These are phyloP conservation scores for Penicillium samsonianum DNA, from an alignment of 495 filamentous ascomycete species.

Conservation along the genomic window DNA sequence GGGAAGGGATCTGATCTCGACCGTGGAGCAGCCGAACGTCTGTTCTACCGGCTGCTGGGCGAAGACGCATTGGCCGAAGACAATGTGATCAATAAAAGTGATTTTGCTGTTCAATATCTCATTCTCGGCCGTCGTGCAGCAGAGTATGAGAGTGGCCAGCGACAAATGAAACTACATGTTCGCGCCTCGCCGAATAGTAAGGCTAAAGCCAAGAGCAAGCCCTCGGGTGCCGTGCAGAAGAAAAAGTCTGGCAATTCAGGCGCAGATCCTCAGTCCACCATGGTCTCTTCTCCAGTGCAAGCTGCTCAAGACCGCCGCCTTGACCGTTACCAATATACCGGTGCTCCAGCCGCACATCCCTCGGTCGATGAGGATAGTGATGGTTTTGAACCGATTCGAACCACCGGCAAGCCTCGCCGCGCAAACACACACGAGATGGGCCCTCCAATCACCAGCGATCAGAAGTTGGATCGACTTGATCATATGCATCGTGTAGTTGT, in stretches of 20 bases:
- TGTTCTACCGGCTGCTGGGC: conserved; percentile 62
- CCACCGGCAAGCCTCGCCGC: conserved; percentile 39
- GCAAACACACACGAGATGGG: conserved; percentile 51
- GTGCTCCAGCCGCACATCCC: conserved; percentile 37
- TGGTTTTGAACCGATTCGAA: conserved; percentile 62
- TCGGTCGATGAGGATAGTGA: conserved; percentile 57
- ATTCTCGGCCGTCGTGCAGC: conserved; percentile 54
- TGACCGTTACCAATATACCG: conserved; percentile 31
- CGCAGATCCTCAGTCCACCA: conserved; percentile 68
- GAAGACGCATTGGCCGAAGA: conserved; percentile 62
- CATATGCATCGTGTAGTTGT: conserved; percentile 65
- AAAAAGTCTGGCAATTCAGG: conserved; percentile 18
- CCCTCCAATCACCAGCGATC: conserved; percentile 72
- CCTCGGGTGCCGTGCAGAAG: conserved; percentile 16
- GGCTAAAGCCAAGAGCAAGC: conserved; percentile 24
- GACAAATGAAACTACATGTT: conserved; percentile 60
- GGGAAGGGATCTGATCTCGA: conserved; percentile 58
- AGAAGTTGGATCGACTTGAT: conserved; percentile 59
- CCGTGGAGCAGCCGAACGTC: conserved; percentile 61
- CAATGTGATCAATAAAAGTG: conserved; percentile 58
- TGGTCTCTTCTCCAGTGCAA: conserved; percentile 80
- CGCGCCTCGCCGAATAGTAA: conserved; percentile 55
- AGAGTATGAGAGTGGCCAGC: conserved; percentile 53
- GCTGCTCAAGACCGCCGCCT: conserved; percentile 50
- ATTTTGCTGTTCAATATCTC: conserved; percentile 63